Evolutionary conservation across 768 basidiomycete species (phyloP).

Genomic region (Rhizopogon salebrosus): DNA sequence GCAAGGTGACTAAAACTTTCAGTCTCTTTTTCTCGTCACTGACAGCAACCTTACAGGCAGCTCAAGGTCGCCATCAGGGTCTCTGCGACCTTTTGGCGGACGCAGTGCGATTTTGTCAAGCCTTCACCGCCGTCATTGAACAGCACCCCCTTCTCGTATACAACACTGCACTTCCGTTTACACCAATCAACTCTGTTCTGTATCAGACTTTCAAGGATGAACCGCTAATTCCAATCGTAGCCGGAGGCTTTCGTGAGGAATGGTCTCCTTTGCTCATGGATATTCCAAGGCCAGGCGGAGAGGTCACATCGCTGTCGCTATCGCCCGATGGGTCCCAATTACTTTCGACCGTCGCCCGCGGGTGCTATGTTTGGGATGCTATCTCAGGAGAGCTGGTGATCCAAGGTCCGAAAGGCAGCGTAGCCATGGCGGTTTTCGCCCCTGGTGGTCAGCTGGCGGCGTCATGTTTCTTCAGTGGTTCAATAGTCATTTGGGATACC

Average conservation of each 20-base stretch:
- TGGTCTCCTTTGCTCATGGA: slow-evolving; percentile 29
- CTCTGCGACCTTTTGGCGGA: slow-evolving; percentile 19
- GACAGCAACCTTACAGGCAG: slow-evolving; percentile 8
- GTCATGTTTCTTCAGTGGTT: slow-evolving; percentile 17
- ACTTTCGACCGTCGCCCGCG: slow-evolving; percentile 17
- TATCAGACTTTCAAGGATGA: slow-evolving; percentile 24
- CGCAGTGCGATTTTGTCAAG: slow-evolving; percentile 27
- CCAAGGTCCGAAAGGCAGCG: slow-evolving; percentile 2
- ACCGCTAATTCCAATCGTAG: slow-evolving; percentile 15
- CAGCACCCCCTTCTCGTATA: slow-evolving; percentile 29
- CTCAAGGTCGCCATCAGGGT: slow-evolving; percentile 8
- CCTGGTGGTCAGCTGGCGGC: slow-evolving; percentile 20
- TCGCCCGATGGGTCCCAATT: slow-evolving; percentile 25
- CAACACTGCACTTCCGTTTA: slow-evolving; percentile 25
- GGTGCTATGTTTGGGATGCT: slow-evolving; percentile 21
- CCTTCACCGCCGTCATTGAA: slow-evolving; percentile 24
- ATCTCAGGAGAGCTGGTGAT: slow-evolving; percentile 22
- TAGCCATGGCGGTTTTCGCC: slow-evolving; percentile 23
- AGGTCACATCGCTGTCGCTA: slow-evolving; percentile 16
- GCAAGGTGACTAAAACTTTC: slow-evolving; percentile 13
- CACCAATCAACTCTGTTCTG: slow-evolving; percentile 20
- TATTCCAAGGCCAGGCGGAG: slow-evolving; percentile 13
- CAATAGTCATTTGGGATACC: slow-evolving; percentile 22
- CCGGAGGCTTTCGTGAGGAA: slow-evolving; percentile 24
- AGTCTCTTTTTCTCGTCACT: background rate